Base-by-base conservation (phyloP, 2,329 filamentous ascomycete genomes). In the Cercospora nicotianae region DNA sequence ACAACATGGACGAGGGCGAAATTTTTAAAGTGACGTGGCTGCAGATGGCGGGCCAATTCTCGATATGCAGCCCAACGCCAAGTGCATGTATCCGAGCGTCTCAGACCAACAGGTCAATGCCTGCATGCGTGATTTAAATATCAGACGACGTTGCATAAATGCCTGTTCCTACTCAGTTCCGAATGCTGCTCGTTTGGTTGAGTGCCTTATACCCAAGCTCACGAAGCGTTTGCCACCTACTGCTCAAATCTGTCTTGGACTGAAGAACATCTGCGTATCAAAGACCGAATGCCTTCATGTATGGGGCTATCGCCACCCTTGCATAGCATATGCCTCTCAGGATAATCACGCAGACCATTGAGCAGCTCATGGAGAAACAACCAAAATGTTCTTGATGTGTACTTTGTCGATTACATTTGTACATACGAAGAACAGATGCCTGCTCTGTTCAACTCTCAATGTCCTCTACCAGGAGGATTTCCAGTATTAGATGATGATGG, bases 111-210 rank as follows among this genome's bases (percentile, higher is more conserved):
- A 58, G 45, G 20, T 51, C 53, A 58, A 58, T 58, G 53, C 53
- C 53, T 58, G 53, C 53, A 58, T 58, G 53, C 53, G 53, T 30
- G 53, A 58, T 58, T 58, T 58, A 23, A 16, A 16, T n/a, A 31
- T 12, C 53, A 26, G 23, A 28, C 53, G 10, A 31, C 12, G 53
- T 58, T 26, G 53, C 53, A 58, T 28, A 9, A 30, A 30, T 16
- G 28, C 45, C 20, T 51, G 18, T 13, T 12, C 18, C 18, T 20
- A 51, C 20, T 51, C 45, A 26, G 9, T 51, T 13, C 18, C 18
- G 18, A 48, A 12, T 42, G 36, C 36, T 42, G 36, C 16, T 42
- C 36, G n/a, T 16, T 42, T 8, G 16, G 16, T 7, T 7, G 3
- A 42, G 6, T n/a, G 36, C 36, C 7, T 42, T 3, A 8, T 42